Evolutionary conservation across 2,329 filamentous ascomycete genomes (phyloP), one percentile per base, ranked within the genome.

Genomic region (Zasmidium angulare): DNA sequence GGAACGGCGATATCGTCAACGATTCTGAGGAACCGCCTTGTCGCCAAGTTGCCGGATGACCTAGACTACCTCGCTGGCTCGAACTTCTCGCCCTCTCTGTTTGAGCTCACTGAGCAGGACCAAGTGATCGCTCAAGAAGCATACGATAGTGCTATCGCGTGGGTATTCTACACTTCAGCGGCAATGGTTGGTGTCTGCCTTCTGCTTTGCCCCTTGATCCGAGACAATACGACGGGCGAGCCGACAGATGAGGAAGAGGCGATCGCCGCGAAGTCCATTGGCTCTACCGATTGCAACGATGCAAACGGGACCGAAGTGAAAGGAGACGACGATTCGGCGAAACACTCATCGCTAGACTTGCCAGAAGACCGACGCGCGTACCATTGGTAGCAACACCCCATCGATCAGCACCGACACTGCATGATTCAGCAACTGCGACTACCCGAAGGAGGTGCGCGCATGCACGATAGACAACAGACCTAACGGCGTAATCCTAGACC

Each of bases 1-100:
- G 66, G 64, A 11, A 68, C 67, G 2, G 67, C 64, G 10, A 53
- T 66, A 7, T 43, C 36, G n/a, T 43, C 36, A 17, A 43, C 36
- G n/a, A 43, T 43, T 19, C 36, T 43, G 6, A 14, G 36, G 4
- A 17, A 43, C 36, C 36, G 36, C 36, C 36, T 43, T 17, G n/a
- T 43, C 36, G 36, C 36, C 36, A 43, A 3, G 7, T 17, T 43
- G 36, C 36, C 36, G n/a, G 3, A 3, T 19, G 12, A 43, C 3
- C 36, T 43, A 7, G 36, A 43, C 14, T 43, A 43, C n/a, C 36
- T 43, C n/a, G 36, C 36, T 17, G 36, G 14, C 6, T 43, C 36
- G 36, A 43, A 7, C 11, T 43, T 43, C 36, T 43, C 36, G 11
- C 36, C 36, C n/a, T 14, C 36, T 17, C 12, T 43, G 4, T 17